Base-by-base conservation (phyloP, 2,329 filamentous ascomycete genomes). In the Exophiala viscosa region DNA sequence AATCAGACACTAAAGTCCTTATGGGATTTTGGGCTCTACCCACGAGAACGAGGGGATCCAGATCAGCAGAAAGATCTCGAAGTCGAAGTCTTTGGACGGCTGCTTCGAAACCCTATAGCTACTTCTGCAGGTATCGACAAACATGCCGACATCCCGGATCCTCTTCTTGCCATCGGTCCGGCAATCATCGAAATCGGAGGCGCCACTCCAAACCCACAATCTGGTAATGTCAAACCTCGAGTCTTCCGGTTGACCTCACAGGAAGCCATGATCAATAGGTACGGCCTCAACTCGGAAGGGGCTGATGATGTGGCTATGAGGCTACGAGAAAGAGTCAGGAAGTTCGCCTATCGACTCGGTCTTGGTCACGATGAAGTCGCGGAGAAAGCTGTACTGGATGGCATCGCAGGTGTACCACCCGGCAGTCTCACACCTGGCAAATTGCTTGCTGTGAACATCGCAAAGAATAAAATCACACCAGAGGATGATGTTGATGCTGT, bases 101-200 rank as follows among this genome's bases (percentile, higher is more conserved):
- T 75, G 3, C 73, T 99, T 42, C 77, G 81, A 64, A 97, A 96
- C 71, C 93, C 93, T 1, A 84, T 99, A 64, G 93, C 87, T 51
- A 96, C 95, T 58, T 95, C 90, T n/a, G 93, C 90, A 4, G 93
- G 93, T 8, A 83, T 99, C 39, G 93, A 97, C 75, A 97, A 99
- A 76, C 82, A 95, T 66, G 93, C 86, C 48, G 89, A 96, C 57
- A 85, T 97, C 48, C 88, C 91, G 1, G 87, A 92, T 64, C 81
- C 85, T 11, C 77, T 99, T 33, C 88, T 97, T 66, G 89, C 85
- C 6, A 75, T 96, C 2, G 93, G 93, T 31, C 85, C 92, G 18
- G 86, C 84, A 2, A 79, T 97, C 34, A 89, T 99, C 28, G 93
- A 99, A 68, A 87, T 99, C 1, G 93, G 93, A 57, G 93, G 92